A percentile compares a stretch with the other conserved stretches of the same genome.
These are phyloP conservation scores for Mrakia gelida DNA, from an alignment of 768 basidiomycete genomes.

Conservation along the genomic window DNA sequence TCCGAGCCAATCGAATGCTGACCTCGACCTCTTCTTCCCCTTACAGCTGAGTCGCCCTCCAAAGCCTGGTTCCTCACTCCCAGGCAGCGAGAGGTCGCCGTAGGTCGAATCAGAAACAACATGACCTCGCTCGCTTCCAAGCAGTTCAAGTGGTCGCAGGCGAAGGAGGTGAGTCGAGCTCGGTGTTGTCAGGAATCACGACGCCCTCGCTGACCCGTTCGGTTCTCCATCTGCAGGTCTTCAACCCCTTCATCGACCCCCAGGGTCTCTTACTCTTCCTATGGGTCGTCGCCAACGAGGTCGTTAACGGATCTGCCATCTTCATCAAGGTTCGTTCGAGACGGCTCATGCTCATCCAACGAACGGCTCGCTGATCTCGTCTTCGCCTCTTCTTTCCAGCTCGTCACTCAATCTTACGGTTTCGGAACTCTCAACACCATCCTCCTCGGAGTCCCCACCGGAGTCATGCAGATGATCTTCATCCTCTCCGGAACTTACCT, in stretches of 20 bases:
- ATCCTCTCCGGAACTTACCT: conserved; percentile 36
- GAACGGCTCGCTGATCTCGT: background rate
- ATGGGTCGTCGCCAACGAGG: conserved; percentile 36
- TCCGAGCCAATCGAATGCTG: background rate
- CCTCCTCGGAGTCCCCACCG: conserved; percentile 37
- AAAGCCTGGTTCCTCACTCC: conserved; percentile 35
- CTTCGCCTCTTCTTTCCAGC: conserved; percentile 33
- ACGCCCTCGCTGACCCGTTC: too few species aligned
- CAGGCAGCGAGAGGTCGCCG: conserved; percentile 35
- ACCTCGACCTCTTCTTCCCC: background rate
- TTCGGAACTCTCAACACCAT: conserved; percentile 38
- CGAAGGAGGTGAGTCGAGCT: too few species aligned
- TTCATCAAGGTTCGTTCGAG: background rate
- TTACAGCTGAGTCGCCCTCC: background rate
- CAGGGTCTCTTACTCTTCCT: conserved; percentile 37
- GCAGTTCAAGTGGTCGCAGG: conserved; percentile 36
- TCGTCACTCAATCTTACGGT: conserved; percentile 38
- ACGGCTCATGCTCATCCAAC: background rate
- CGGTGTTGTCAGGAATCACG: too few species aligned
- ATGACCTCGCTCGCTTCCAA: conserved; percentile 34
- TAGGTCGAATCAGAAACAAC: conserved; percentile 36
- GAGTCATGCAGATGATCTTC: conserved; percentile 38
- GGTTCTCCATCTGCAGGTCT: too few species aligned
- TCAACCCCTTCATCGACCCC: conserved; percentile 36
- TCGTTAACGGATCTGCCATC: conserved; percentile 33